Conservation (phyloP, 2,329 filamentous ascomycete genomes). For the Scedosporium dehoogii region DNA sequence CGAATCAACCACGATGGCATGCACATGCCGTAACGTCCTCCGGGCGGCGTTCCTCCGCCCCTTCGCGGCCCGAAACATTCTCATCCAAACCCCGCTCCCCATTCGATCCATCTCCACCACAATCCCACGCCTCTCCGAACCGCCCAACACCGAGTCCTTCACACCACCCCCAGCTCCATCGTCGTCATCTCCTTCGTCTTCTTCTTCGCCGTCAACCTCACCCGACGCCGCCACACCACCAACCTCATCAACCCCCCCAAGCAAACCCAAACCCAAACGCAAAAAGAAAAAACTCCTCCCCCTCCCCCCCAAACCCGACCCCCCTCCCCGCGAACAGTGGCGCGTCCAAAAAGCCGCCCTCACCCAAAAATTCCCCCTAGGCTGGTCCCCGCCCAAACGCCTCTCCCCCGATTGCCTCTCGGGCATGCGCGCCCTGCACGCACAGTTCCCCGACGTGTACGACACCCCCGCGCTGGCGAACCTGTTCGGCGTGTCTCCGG, state of each 20-base stretch:
- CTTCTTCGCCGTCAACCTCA: background rate
- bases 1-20: background rate
- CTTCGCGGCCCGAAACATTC: background rate
- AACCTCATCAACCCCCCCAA: background rate
- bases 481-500: conserved; percentile 77
- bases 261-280: background rate
- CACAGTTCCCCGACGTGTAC: conserved; percentile 66
- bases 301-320: background rate
- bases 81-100: background rate
- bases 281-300: background rate
- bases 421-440: conserved; percentile 77
- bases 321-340: conserved; percentile 39
- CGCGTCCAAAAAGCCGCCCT: conserved; percentile 64
- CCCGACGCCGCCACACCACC: background rate
- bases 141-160: background rate
- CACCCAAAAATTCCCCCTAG: conserved; percentile 66
- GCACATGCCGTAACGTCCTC: background rate
- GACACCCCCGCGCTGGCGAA: conserved; percentile 62
- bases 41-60: background rate
- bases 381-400: conserved; percentile 76
- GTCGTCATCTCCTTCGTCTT: background rate
- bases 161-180: too few species aligned
- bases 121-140: background rate
- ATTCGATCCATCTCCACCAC: background rate
- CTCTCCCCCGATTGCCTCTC: conserved; percentile 85